Percentiles rank a stretch among this genome's conserved stretches.
Conservation (phyloP, 2,329 filamentous ascomycete genomes). For the Clarireedia homoeocarpa region DNA sequence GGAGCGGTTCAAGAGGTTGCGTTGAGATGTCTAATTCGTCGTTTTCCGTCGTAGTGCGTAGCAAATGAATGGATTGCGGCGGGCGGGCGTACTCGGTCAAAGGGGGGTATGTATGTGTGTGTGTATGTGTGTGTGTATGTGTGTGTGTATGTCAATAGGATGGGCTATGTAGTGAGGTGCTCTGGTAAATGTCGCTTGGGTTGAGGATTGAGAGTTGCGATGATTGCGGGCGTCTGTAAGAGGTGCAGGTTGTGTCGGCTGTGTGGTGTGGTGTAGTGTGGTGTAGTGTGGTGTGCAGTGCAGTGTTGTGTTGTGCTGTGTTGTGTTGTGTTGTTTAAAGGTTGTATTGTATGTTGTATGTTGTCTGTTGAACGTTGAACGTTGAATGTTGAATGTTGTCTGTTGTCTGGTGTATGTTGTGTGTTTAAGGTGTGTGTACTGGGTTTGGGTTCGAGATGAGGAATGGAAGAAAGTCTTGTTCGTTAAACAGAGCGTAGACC, state of each 20-base stretch:
- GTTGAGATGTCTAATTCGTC: too few relatives aligned
- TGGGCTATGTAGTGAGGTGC: not conserved
- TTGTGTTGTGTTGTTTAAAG: too few relatives aligned
- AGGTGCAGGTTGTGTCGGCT: not conserved
- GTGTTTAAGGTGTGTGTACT: slow-evolving; percentile 2
- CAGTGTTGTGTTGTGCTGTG: too few relatives aligned
- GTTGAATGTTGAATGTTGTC: not conserved
- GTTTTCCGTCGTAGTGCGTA: too few relatives aligned
- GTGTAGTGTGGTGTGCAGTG: too few relatives aligned
- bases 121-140: too few relatives aligned
- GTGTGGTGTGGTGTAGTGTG: not conserved
- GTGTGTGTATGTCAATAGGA: not conserved
- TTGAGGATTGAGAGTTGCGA: not conserved
- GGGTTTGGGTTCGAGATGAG: slow-evolving; percentile 7
- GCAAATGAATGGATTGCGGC: too few relatives aligned
- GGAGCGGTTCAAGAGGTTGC: too few relatives aligned
- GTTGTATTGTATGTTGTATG: too few relatives aligned
- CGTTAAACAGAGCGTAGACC: not conserved
- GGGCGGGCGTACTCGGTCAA: too few relatives aligned
- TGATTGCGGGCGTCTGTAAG: not conserved
- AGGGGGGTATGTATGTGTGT: too few relatives aligned
- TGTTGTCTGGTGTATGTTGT: not conserved
- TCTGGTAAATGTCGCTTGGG: not conserved
- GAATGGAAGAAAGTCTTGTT: slow-evolving; percentile 10
- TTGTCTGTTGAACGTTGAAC: not conserved